Base-by-base conservation (phyloP, 2,329 filamentous ascomycete species). In the Aspergillus calidoustus region DNA sequence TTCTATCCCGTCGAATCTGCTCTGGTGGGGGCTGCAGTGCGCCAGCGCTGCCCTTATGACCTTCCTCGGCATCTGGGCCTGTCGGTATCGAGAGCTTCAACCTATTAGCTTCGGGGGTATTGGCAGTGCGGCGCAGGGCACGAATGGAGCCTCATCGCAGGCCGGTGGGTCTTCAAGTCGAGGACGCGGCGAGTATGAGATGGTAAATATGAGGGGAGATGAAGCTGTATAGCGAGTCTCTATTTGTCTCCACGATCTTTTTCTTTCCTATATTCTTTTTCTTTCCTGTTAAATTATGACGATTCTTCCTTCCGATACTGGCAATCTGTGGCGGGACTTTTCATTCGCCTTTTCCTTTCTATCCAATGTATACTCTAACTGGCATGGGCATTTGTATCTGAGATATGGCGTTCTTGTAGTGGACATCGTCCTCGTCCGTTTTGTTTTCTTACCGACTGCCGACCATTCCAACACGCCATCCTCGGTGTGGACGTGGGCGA, bases 11-110 rank as follows among this genome's bases (percentile, higher is more conserved):
- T 83, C 85, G 9, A 89, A 94, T 75, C 79, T 87, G 66, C 89
- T 96, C 71, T 99, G 95, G 95, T 99, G 95, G 94, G 81, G 79
- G 2, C 76, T 91, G 1, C 88, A 91, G 72, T 76, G 83, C 53
- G 81, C 81, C 46, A 90, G 87, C 67, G 83, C 85, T 5, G 79
- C 79, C 0, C 73, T 90, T 43, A 91, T 91, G 87, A 86, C 84
- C 8, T 86, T 82, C 51, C 81, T 95, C 2, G 93, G 92, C 4
- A 89, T 96, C 43, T 98, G 94, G 91, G 91, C 89, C 3, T 98
- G 94, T 74, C 92, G 89, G 72, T 96, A 93, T 83, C 85, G 94
- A 63, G 95, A 99, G 78, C 80, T 99, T 59, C 85, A 88, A 71
- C 94, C 95, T 11, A 96, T 98, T 69, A 89, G 87, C 62, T 97